Evolutionary conservation across 1,284 basidiomycete species (phyloP), one percentile per base, ranked within the genome.

Genomic region (Entoloma clypeatum): DNA sequence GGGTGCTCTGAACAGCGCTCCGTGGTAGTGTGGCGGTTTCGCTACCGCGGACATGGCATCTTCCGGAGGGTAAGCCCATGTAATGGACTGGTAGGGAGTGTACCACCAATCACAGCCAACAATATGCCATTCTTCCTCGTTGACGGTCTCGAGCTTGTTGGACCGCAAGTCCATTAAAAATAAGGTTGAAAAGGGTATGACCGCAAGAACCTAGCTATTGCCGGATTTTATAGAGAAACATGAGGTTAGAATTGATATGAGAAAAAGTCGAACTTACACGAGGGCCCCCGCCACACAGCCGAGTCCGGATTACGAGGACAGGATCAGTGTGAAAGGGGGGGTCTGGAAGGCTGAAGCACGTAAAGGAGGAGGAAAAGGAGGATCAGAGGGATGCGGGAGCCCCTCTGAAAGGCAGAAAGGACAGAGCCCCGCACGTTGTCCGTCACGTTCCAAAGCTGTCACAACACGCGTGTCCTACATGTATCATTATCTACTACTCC

Each of bases 101-200:
- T 49, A 52, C 63, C 65, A 67, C 60, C 62, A 62, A 37, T 60
- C 50, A 32, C 39, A 23, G 18, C 54, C 43, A 39, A 65, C 48
- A 41, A 64, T 55, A 43, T 63, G 55, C 64, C 65, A 62, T 44
- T 60, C 62, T 43, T 62, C 59, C 43, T 62, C 62, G 48, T 54
- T 54, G 28, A 50, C 55, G 33, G 41, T 43, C 39, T 49, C 52
- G 44, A 55, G 48, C 41, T 46, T 45, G 44, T 50, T 45, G 28
- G 41, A 33, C 46, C 41, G 51, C 35, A 53, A 42, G 46, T 51
- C 51, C 59, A 64, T 63, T 43, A 51, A 54, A 41, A n/a, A n/a
- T n/a, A n/a, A n/a, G n/a, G n/a, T n/a, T n/a, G n/a, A n/a, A 38
- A 36, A 45, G 36, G 44, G 45, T 40, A 31, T 43, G 31, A 41